phyloP scores from a whole-genome alignment of 179 eudicot species.

The Dionaea muscipula region DNA sequence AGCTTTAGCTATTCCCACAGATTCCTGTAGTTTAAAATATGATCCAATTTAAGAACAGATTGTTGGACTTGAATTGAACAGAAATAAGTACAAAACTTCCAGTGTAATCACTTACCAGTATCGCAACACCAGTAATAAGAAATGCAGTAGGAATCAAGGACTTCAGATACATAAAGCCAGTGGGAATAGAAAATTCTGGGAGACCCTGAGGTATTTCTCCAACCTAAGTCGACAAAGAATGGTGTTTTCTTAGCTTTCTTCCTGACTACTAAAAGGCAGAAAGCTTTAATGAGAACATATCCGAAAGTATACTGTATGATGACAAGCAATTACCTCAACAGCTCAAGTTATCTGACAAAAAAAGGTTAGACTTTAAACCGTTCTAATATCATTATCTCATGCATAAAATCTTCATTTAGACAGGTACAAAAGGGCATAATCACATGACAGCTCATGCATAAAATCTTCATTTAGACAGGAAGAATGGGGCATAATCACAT shows the following conservation, averaged over 20 bases:
- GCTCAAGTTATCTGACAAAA: neutral
- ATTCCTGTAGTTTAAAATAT: constrained; percentile 46
- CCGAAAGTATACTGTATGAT: neutral
- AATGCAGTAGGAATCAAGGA: constrained; percentile 87
- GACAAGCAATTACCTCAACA: neutral
- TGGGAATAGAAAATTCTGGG: constrained; percentile 74
- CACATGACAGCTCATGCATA: too few relatives aligned
- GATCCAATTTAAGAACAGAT: constrained; percentile 1
- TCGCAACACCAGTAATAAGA: constrained; percentile 94
- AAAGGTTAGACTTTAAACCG: too few relatives aligned
- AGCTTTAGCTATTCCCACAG: constrained; percentile 98
- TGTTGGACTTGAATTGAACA: neutral
- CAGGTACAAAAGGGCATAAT: too few relatives aligned
- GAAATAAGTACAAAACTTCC: constrained; percentile 1
- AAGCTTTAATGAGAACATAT: neutral
- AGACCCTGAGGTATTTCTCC: constrained; percentile 96
- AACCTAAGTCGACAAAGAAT: constrained; percentile 33
- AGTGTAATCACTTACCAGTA: constrained; percentile 48
- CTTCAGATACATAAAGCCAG: constrained; percentile 45
- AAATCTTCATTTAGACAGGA: too few relatives aligned
- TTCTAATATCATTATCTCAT: too few relatives aligned
- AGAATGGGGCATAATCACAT: too few relatives aligned
- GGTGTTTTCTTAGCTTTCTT: neutral
- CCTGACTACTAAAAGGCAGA: neutral
- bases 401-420: too few relatives aligned